These are phyloP conservation scores for Cucurbita argyrosperma DNA, from an alignment of 306 rosid species.

Conservation along the genomic window DNA sequence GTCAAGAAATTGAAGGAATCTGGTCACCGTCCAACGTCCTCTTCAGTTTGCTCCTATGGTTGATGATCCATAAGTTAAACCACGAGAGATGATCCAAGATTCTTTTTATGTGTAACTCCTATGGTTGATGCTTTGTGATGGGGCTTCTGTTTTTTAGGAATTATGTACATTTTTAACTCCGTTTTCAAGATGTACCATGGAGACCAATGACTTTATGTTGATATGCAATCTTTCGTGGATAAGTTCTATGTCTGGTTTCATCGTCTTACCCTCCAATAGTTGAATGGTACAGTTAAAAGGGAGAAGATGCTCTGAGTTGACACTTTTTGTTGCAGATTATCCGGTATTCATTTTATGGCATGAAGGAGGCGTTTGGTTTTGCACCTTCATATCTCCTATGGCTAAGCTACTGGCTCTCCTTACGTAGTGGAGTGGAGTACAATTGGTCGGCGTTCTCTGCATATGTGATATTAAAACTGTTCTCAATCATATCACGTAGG, in stretches of 20 bases:
- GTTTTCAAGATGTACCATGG: not conserved
- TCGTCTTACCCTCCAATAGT: not conserved
- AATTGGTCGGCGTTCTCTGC: not conserved
- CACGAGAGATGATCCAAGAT: not conserved
- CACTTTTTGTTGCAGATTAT: slow-evolving; percentile 33
- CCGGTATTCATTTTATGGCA: slow-evolving; percentile 65
- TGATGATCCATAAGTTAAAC: no score
- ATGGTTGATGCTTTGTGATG: not conserved
- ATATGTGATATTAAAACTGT: not conserved
- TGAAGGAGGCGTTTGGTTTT: slow-evolving; percentile 62
- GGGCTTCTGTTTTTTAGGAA: no score
- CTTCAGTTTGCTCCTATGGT: no score
- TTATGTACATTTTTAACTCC: no score
- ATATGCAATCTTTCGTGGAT: not conserved
- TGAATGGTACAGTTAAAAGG: not conserved
- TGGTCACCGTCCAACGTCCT: no score
- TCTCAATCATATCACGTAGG: slow-evolving; percentile 23
- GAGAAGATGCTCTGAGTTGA: not conserved
- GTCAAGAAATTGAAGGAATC: no score
- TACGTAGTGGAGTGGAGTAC: not conserved
- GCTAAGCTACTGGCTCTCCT: slow-evolving; percentile 45
- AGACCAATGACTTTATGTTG: not conserved
- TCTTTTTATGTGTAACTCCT: not conserved
- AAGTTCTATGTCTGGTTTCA: not conserved
- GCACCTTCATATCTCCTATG: slow-evolving; percentile 74